Evolutionary conservation across 352 stramenopile genomes (phyloP), one percentile per base, ranked within the genome.

Genomic region (Phytophthora megakarya): DNA sequence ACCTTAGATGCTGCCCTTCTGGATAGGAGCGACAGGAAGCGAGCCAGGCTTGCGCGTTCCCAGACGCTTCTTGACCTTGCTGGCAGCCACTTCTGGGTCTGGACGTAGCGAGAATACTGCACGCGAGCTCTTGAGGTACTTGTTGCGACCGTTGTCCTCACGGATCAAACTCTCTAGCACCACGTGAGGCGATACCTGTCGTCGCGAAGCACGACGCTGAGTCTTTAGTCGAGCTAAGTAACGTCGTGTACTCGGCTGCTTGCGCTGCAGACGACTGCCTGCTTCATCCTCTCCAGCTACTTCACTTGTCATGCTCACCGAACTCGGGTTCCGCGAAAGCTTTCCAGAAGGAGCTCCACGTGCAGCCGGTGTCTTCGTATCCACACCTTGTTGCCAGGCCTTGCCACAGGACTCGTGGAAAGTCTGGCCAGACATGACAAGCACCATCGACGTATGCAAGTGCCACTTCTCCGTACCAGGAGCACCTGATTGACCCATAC

Each of bases 351-450:
- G 16, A 55, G 55, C 65, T 38, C 40, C 57, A 45, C 61, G 61
- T 13, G 75, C 61, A 21, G 70, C 59, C 8, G 73, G 57, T 12
- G 75, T 72, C 58, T 93, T 81, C 0, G 67, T 82, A 38, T 95
- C 81, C 9, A 92, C 72, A 18, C 80, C 81, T 47, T 93, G 87
- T 60, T 95, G 84, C 84, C 85, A 95, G 8, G 85, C 85, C 46
- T 91, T 93, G 37, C 77, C 87, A 67, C 87, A 95, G 12, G 87
- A 90, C 68, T 95, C 87, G 67, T 95, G 87, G 67, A 95, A 95
- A 13, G 77, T 83, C 58, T 93, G 80, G 1, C 87, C 84, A 12
- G 82, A 80, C 66, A 86, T 87, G 15, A 93, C 72, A 25, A 93
- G 80, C 23, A 95, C 87, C 75, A 90, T 92, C 0, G 87, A 95